Conservation (phyloP, 768 basidiomycete genomes). For the Leccinum truebloodii region DNA sequence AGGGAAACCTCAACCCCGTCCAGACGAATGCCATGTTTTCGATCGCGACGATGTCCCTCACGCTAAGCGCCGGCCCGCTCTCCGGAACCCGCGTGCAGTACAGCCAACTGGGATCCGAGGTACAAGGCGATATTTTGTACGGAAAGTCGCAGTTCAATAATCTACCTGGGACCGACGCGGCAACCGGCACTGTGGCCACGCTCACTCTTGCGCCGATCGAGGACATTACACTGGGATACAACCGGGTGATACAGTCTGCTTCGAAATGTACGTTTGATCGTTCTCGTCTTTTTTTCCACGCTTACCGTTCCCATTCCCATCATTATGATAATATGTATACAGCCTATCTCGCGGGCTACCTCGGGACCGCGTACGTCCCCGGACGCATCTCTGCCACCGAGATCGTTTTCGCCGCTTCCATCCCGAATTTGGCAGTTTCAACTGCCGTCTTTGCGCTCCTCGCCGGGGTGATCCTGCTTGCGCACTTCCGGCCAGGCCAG, state of each 20-base stretch:
- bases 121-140: constrained; percentile 23
- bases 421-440: constrained; percentile 29
- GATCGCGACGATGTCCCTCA: constrained; percentile 15
- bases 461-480: constrained; percentile 17
- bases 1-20: constrained; percentile 26
- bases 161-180: constrained; percentile 5
- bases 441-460: constrained; percentile 28
- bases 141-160: constrained; percentile 16
- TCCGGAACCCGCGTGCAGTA: neutral
- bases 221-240: constrained; percentile 22
- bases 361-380: constrained; percentile 32
- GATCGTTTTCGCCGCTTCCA: constrained; percentile 27
- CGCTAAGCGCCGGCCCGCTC: constrained; percentile 2
- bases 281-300: neutral
- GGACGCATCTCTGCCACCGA: constrained; percentile 24
- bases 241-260: constrained; percentile 20
- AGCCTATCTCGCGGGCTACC: constrained; percentile 25
- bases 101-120: constrained; percentile 15
- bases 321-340: neutral
- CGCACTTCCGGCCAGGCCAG: constrained; percentile 26
- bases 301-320: neutral
- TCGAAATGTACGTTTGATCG: constrained; percentile 16
- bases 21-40: constrained; percentile 29
- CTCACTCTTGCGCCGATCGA: constrained; percentile 10
- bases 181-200: neutral